phyloP scores from a whole-genome alignment of 2,329 filamentous ascomycete genomes.

The Remersonia thermophila region DNA sequence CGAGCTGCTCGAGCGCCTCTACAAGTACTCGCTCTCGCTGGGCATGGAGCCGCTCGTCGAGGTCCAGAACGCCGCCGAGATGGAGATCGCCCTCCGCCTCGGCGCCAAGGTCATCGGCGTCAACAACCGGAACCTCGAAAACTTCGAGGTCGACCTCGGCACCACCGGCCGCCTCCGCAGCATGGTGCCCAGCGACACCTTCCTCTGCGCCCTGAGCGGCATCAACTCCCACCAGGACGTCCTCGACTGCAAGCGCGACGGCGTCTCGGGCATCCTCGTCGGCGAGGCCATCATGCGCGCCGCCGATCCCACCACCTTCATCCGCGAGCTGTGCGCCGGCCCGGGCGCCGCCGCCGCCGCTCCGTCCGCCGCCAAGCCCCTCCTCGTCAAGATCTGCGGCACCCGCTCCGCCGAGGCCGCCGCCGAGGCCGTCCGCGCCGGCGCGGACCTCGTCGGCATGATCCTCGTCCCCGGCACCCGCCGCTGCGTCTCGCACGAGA shows the following conservation, averaged over 20 bases:
- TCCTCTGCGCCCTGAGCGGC: conserved; percentile 87
- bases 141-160: conserved; percentile 88
- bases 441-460: conserved; percentile 86
- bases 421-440: conserved; percentile 65
- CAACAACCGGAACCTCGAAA: conserved; percentile 94
- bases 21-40: conserved; percentile 75
- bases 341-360: conserved; percentile 18
- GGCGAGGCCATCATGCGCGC: conserved; percentile 95
- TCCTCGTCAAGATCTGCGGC: conserved; percentile 90
- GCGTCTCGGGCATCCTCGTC: conserved; percentile 84
- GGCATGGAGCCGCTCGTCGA: conserved; percentile 98
- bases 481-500: conserved; percentile 66
- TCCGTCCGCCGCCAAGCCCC: conserved; percentile 27
- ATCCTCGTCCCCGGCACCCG: conserved; percentile 75
- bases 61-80: conserved; percentile 89
- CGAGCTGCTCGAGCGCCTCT: conserved; percentile 61
- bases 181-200: conserved; percentile 72
- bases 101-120: conserved; percentile 90
- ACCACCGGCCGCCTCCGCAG: conserved; percentile 82
- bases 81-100: conserved; percentile 73
- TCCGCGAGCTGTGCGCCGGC: conserved; percentile 66
- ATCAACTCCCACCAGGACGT: conserved; percentile 87
- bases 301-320: conserved; percentile 68
- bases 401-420: conserved; percentile 76
- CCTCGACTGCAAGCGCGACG: conserved; percentile 72